Base-by-base conservation (phyloP, 2,329 filamentous ascomycete genomes). In the Fusarium siculi region DNA sequence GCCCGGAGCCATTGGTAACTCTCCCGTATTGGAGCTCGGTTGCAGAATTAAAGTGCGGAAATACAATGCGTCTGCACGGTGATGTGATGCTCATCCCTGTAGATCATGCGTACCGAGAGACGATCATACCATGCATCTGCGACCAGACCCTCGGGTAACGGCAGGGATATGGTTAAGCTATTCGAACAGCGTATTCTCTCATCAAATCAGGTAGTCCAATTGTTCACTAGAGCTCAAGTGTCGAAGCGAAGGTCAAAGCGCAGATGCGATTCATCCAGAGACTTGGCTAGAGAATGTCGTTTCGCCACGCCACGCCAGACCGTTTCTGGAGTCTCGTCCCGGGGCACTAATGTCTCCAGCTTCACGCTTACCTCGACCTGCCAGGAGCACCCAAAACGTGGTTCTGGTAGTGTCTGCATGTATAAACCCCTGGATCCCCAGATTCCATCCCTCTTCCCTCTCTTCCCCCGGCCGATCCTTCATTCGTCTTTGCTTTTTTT, bases 381-480 rank as follows among this genome's bases (percentile, higher is more conserved):
- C 5, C 7, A 2, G 15, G 18, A 37, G 30, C 10, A n/a, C 14
- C 5, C 28, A 32, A 39, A 49, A 42, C 43, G 54, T 43, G 43
- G 36, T 44, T n/a, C n/a, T 34, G 30, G 11, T 23, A 50, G 47
- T 37, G 32, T 16, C 23, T 52, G 28, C 54, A 44, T 32, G 54
- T 37, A 64, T 52, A 64, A 64, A 23, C 42, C 61, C 61, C n/a
- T 30, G 34, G 37, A 28, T 34, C 66, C 66, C 57, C 57, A 52
- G 49, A 57, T 68, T 30, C 25, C 4, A 21, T 36, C 25, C 16
- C 30, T 32, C 25, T 47, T 64, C 42, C 18, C 25, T 34, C 44
- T 49, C 14, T 7, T 44, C 19, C 25, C 12, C n/a, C 16, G 50
- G 37, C 21, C 10, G 47, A 43, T 49, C 11, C 12, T 34, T 47